Base-by-base conservation (phyloP, 768 basidiomycete species). In the Hortiboletus flavorubellus region DNA sequence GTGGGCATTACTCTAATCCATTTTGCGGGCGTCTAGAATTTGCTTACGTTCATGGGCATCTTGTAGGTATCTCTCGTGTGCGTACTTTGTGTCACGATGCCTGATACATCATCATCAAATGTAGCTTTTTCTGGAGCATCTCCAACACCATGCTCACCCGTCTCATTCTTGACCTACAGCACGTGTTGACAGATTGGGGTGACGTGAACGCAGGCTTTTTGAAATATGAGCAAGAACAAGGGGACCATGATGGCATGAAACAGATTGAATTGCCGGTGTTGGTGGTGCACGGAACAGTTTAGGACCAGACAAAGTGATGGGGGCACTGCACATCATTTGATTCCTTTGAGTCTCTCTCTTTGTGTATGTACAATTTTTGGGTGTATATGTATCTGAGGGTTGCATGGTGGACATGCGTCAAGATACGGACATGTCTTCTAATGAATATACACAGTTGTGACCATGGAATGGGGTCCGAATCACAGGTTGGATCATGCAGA, bases 71-170 rank as follows among this genome's bases (percentile, higher is more conserved):
- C 16, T 21, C 21, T 8, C 6, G 16, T 43, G 21, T 30, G 5
- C 10, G n/a, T 56, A 18, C 18, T 35, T 29, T n/a, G 18, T 42
- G 35, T n/a, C 6, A 10, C 5, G 29, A 31, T 37, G 3, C 21
- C 54, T 58, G 47, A 63, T 14, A 4, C 0, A 7, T 16, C 30
- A 8, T 14, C 6, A 15, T 33, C 18, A 23, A 9, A 21, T 15
- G 4, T 39, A 76, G 75, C 53, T 68, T 74, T 55, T 48, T 72
- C 10, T 76, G 75, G 75, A 68, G 73, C 34, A 41, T 67, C 21
- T 62, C 64, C 38, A 74, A 72, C 30, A 56, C 72, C 5, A 68
- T 67, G 16, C 62, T 73, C 2, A 58, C 75, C 1, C 64, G 64
- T 31, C 68, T 76, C 26, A 67, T 75, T 38, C 40, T 76, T 31